Base-by-base conservation (phyloP, 257 asterid species). In the Solanum neorickii region DNA sequence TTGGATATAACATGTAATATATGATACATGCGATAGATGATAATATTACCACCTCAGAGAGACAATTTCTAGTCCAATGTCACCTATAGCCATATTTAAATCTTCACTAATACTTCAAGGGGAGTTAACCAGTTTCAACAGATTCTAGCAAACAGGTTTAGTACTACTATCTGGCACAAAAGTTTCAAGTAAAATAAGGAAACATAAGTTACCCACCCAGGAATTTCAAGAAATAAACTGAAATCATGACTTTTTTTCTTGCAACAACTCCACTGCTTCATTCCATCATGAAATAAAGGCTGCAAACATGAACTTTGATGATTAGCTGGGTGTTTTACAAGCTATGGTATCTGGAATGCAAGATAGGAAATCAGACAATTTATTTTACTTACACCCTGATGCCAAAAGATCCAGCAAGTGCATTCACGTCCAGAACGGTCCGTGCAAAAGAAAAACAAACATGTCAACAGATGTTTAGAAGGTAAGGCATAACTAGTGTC, bases 261-360 rank as follows among this genome's bases (percentile, higher is more conserved):
- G 97, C 99, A 97, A 89, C 99, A 97, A 92, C 98, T 94, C 99
- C 99, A 97, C 89, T 95, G 98, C 91, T 97, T 97, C 93, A 88
- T 97, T 86, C 99, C 99, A 88, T 97, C 98, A 47, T 95, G 99
- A 89, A 97, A 97, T 86, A 90, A 21, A 82, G 99, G 99, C 99
- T 97, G 96, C 65, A 68, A 86, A 88, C 12, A 86, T 59, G 69
- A 83, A 88, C 37, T 52, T 27, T 4, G 69, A 74, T 15, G 23
- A 75, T 87, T 21, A 44, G 12, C 23, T 83, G 21, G 56, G 75
- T 60, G 65, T 52, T 85, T 31, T 72, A 35, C 39, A 84, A 52
- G 74, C 80, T 49, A 31, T 21, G 82, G 47, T 29, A 76, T 75
- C 39, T 56, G 44, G 85, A 35, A 39, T 35, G n/a, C 88, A 16